Evolutionary conservation across 2,329 filamentous ascomycete species (phyloP), one percentile per base, ranked within the genome.

Genomic region (Xylariales sp.): DNA sequence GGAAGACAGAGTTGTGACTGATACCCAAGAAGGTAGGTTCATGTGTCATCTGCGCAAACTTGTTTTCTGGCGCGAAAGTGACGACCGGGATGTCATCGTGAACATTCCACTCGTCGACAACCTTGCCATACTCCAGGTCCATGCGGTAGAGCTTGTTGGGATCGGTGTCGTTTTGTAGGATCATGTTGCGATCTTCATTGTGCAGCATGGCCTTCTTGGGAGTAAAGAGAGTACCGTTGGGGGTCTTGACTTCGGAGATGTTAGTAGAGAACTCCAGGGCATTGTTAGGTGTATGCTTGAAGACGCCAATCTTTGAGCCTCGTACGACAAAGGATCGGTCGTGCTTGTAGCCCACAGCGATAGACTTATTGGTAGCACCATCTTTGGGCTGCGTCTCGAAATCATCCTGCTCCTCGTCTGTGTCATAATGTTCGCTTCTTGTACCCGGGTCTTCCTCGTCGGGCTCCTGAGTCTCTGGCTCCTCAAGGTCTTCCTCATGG

Each of bases 201-300:
- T 96, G 90, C 35, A 96, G 73, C 90, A 96, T 96, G 56, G 95
- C 88, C 70, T 95, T 98, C 69, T 88, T 94, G 5, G 93, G 93
- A 47, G 84, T 90, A 70, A 98, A 96, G 1, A 90, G 73, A 59
- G 84, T 86, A 54, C 93, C 93, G 32, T 80, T 78, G 2, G 90
- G 88, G 0, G 91, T 95, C 61, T 89, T 83, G 38, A 98, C 88
- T 65, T 94, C 95, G 46, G 88, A 95, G 56, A 98, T 98, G 50
- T 90, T 97, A 46, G 93, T 98, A 10, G 88, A 88, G 63, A 97
- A 98, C 60, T 97, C 87, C 12, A 98, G 76, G 51, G 91, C 84
- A 61, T 97, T 94, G 66, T 95, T 87, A 1, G 82, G 74, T 0
- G 89, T 95, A 59, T 98, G 93, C 64, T 94, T 97, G 77, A 98